Evolutionary conservation across 495 filamentous ascomycete genomes (phyloP).

Genomic region (Chlorociboria aeruginascens): DNA sequence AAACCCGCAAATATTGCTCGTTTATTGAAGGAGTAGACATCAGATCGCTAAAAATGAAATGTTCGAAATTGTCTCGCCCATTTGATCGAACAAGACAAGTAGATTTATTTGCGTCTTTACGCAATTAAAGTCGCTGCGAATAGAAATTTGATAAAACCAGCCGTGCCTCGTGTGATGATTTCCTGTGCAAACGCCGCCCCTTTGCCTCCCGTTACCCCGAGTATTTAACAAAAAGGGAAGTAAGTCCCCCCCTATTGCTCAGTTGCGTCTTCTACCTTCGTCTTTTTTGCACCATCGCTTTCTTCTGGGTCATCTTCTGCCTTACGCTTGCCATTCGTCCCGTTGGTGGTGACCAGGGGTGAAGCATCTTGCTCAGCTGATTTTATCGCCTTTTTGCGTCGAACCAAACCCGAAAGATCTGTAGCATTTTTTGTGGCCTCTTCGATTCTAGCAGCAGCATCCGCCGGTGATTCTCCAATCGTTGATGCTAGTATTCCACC

Average conservation of each 20-base stretch:
- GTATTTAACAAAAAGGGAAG: not conserved
- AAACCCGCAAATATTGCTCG: no score
- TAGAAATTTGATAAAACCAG: no score
- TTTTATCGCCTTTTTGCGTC: conserved; percentile 52
- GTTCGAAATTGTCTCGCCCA: no score
- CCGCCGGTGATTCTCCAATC: conserved; percentile 49
- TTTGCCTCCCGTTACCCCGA: not conserved
- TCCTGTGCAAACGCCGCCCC: conserved; percentile 7
- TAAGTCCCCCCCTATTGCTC: conserved; percentile 5
- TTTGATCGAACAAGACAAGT: no score
- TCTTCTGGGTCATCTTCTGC: conserved; percentile 31
- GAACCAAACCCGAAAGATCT: conserved; percentile 76
- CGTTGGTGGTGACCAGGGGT: conserved; percentile 8
- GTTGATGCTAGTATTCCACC: conserved; percentile 63
- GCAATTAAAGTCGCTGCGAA: no score
- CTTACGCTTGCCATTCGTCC: conserved; percentile 29
- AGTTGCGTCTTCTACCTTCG: conserved; percentile 15
- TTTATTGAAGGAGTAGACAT: no score
- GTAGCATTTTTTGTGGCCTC: conserved; percentile 71
- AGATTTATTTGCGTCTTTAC: no score
- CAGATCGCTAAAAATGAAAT: no score
- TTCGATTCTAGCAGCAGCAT: conserved; percentile 55
- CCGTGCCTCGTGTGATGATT: not conserved
- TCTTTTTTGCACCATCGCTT: conserved; percentile 16
- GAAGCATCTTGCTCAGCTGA: not conserved